Evolutionary conservation across 192 early-diverging fungal genomes (phyloP), one percentile per base, ranked within the genome.

Genomic region (Coemansia sp.): DNA sequence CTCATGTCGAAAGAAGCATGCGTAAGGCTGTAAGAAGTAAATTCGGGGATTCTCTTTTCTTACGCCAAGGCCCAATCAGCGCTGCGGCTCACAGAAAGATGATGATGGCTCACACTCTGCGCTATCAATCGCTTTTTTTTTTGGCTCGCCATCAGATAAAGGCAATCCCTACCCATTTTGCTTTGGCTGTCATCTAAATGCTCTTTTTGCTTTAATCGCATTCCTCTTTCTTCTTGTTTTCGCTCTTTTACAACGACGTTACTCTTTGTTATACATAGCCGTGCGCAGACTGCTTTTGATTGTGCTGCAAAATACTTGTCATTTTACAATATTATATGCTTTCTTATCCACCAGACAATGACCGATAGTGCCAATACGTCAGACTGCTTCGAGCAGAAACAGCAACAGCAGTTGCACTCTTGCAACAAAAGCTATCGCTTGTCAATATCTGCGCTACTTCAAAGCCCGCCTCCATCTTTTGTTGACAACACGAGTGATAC

Each of bases 361-460:
- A 29, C 31, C 56, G 30, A 35, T 7, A 15, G 9, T 31, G 15
- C 0, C 20, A 15, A 62, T 18, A n/a, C 2, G 12, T 62, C n/a
- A n/a, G n/a, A n/a, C 60, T 48, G 40, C 28, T 20, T 53, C 43
- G 35, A 37, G 57, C 31, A 59, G 23, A 21, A 34, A 16, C 53
- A 35, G 34, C 40, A 43, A 1, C 1, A 43, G 1, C 40, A 43
- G 40, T 13, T 18, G 15, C 18, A 43, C 40, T 16, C 13, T 1
- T 18, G 40, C 40, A 43, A 29, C 40, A 43, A 29, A 2, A 16
- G 16, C 49, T 59, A 62, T 7, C 58, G 51, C 49, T 26, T 73
- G 56, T 61, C 71, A 9, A 73, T 73, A 61, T 56, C 64, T 28
- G 71, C 71, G 35, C 71, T 73, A 29, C 42, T 72, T 33, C 64